Percentiles rank a stretch among this genome's conserved stretches.
Evolutionary conservation across 2,329 filamentous ascomycete species (phyloP).

Genomic region (Penicillium sp.): DNA sequence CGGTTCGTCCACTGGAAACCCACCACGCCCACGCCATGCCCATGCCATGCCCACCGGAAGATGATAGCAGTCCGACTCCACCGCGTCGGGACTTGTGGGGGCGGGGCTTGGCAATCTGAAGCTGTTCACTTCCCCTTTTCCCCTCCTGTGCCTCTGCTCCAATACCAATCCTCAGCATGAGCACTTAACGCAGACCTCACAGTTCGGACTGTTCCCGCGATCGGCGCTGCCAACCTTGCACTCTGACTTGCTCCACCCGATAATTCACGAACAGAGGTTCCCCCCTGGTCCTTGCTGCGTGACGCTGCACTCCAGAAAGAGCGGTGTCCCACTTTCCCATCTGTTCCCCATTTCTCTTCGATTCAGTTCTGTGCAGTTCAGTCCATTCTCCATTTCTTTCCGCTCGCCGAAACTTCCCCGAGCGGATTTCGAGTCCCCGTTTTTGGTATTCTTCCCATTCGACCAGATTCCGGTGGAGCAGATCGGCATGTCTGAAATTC

Average conservation of each 20-base stretch:
- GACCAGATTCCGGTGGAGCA: neutral
- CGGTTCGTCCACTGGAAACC: neutral
- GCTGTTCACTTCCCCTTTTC: constrained; percentile 5
- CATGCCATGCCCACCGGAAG: constrained; percentile 5
- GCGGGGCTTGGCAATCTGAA: constrained; percentile 13
- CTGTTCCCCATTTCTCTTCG: neutral
- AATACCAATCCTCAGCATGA: too few species aligned
- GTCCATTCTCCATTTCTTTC: constrained; percentile 3
- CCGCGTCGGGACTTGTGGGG: constrained; percentile 14
- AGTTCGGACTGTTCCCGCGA: constrained; percentile 12
- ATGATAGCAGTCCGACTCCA: constrained; percentile 10
- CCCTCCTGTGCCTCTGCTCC: too few species aligned
- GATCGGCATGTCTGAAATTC: constrained; percentile 40
- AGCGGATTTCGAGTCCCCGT: neutral
- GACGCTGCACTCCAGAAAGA: constrained; percentile 2
- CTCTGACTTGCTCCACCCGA: neutral
- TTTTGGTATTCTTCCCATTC: neutral
- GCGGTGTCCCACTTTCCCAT: constrained; percentile 2
- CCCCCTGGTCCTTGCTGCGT: constrained; percentile 4
- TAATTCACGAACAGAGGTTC: constrained; percentile 9
- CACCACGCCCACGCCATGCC: too few species aligned
- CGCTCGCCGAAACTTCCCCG: constrained; percentile 23
- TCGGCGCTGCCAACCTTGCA: constrained; percentile 18
- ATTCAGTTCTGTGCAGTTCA: neutral
- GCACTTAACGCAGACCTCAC: constrained; percentile 1